These are phyloP conservation scores for Babjeviella inositovora DNA, from an alignment of 805 yeast genomes.

Conservation along the genomic window DNA sequence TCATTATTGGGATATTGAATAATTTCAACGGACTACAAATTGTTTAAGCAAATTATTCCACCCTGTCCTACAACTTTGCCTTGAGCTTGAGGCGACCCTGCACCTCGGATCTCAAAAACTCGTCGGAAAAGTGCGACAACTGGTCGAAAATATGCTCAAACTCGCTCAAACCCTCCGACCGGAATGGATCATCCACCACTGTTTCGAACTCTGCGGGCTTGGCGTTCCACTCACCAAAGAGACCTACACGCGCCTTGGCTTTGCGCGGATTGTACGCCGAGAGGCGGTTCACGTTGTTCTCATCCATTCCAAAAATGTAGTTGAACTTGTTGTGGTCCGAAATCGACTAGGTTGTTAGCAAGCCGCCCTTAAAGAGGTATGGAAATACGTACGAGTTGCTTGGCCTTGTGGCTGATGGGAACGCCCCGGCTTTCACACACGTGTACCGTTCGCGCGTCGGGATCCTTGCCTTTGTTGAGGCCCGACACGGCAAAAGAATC, in stretches of 20 bases:
- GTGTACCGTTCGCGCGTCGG: slow-evolving; percentile 62
- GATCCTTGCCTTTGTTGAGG: slow-evolving; percentile 70
- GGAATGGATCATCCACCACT: slow-evolving; percentile 81
- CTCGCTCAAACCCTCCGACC: slow-evolving; percentile 78
- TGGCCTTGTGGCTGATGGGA: slow-evolving; percentile 61
- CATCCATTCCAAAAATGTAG: slow-evolving; percentile 40
- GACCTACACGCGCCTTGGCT: slow-evolving; percentile 29
- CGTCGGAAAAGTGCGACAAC: slow-evolving; percentile 56
- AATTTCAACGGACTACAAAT: no score
- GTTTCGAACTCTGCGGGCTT: slow-evolving; percentile 26
- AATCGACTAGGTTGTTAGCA: slow-evolving; percentile 17
- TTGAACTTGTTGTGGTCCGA: slow-evolving; percentile 45
- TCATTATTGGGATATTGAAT: no score
- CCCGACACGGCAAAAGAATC: slow-evolving; percentile 87
- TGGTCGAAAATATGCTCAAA: slow-evolving; percentile 72
- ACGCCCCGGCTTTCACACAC: slow-evolving; percentile 61
- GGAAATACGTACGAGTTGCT: slow-evolving; percentile 32
- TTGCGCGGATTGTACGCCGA: no score
- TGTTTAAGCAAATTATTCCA: no score
- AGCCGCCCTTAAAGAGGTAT: no score
- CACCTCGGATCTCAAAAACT: no score
- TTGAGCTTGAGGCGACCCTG: no score
- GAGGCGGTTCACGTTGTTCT: no score
- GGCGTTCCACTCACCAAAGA: slow-evolving; percentile 76
- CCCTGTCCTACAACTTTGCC: no score